These are phyloP conservation scores for Suillus subaureus DNA, from an alignment of 768 basidiomycete species.

Conservation along the genomic window DNA sequence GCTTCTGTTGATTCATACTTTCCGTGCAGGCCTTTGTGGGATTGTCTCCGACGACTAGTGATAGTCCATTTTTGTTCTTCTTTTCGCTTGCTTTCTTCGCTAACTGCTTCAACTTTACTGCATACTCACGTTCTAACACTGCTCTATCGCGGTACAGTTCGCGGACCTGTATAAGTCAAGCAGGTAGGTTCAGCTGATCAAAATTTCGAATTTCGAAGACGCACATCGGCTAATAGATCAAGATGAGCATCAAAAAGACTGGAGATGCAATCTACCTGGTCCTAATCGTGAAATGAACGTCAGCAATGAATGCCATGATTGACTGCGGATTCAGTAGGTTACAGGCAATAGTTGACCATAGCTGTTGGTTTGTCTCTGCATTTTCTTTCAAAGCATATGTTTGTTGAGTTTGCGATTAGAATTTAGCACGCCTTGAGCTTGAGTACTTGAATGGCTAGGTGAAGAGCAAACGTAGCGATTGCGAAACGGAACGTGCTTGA, in stretches of 20 bases:
- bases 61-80: constrained; percentile 58
- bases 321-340: constrained; percentile 21
- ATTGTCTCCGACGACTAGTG: constrained; percentile 64
- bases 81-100: constrained; percentile 71
- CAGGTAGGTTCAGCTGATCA: constrained; percentile 4
- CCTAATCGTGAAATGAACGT: constrained; percentile 41
- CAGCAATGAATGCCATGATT: constrained; percentile 11
- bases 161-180: constrained; percentile 52
- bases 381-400: background rate
- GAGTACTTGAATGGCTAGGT: background rate
- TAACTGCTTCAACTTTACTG: constrained; percentile 65
- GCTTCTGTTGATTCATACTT: constrained; percentile 59
- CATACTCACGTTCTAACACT: constrained; percentile 78
- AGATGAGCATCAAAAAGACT: constrained; percentile 63
- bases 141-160: constrained; percentile 71
- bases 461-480: background rate
- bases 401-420: background rate
- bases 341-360: constrained; percentile 62
- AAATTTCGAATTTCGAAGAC: constrained; percentile 21
- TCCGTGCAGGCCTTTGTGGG: constrained; percentile 66
- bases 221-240: constrained; percentile 65
- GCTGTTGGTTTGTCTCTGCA: constrained; percentile 24
- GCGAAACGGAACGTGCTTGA: background rate
- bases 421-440: background rate
- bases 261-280: constrained; percentile 70